Conservation (phyloP, 1,284 basidiomycete genomes). For the Psilocybe mexicana region DNA sequence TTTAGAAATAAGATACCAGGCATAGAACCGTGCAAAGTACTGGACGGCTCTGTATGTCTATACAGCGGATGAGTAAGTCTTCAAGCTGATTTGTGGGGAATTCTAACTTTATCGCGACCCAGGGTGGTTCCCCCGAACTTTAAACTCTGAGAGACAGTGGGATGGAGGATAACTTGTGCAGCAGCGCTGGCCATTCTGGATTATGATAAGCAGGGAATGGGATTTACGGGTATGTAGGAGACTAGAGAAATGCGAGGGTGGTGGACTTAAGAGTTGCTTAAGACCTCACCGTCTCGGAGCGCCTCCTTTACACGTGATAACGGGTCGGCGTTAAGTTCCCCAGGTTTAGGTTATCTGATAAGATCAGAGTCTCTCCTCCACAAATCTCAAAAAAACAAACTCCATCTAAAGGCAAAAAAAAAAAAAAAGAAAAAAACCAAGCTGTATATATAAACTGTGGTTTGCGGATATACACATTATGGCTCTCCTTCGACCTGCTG, state of each 20-base stretch:
- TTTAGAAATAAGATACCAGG: slow-evolving; percentile 74
- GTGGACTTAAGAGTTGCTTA: not conserved
- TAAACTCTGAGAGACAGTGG: slow-evolving; percentile 72
- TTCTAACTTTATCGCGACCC: slow-evolving; percentile 83
- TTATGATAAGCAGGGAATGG: slow-evolving; percentile 1
- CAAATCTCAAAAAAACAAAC: not conserved
- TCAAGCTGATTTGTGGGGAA: not conserved
- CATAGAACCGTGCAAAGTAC: slow-evolving; percentile 89
- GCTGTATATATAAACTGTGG: no score
- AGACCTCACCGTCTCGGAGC: no score
- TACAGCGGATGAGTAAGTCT: not conserved
- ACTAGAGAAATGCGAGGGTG: not conserved
- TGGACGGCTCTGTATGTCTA: slow-evolving; percentile 91
- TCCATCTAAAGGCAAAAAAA: no score
- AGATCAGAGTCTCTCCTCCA: not conserved
- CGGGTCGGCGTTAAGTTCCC: not conserved
- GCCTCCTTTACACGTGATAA: slow-evolving; percentile 23
- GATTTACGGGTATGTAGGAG: not conserved
- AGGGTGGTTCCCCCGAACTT: slow-evolving; percentile 81
- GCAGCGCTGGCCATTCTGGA: slow-evolving; percentile 60
- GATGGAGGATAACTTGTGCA: slow-evolving; percentile 84
- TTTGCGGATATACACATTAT: no score
- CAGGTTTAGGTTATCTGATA: slow-evolving; percentile 10
- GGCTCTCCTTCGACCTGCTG: no score
- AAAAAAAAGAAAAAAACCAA: no score